These are phyloP conservation scores for Blechomonas ayalai DNA, from an alignment of 208 protist species.

Conservation along the genomic window DNA sequence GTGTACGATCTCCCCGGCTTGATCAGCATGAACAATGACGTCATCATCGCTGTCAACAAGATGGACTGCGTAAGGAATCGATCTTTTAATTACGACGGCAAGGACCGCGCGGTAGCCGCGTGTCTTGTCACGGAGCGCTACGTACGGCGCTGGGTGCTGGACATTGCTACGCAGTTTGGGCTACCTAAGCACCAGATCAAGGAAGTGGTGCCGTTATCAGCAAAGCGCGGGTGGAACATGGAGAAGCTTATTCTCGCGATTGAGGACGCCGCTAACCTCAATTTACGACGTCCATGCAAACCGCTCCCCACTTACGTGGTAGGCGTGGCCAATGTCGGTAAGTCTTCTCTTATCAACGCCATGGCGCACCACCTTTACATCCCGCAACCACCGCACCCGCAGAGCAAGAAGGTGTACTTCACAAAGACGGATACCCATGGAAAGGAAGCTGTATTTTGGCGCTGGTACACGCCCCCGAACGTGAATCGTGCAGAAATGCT, in stretches of 20 bases:
- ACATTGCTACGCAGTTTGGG: slow-evolving; percentile 74
- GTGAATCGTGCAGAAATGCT: slow-evolving; percentile 86
- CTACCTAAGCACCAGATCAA: slow-evolving; percentile 72
- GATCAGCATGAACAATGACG: slow-evolving; percentile 90
- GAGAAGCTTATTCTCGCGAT: slow-evolving; percentile 58
- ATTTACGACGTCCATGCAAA: slow-evolving; percentile 52
- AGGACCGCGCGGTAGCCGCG: slow-evolving; percentile 62
- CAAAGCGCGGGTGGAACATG: slow-evolving; percentile 88
- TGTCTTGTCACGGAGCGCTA: slow-evolving; percentile 66
- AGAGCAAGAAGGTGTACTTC: slow-evolving; percentile 86
- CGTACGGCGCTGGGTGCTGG: slow-evolving; percentile 68
- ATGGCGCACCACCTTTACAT: slow-evolving; percentile 83
- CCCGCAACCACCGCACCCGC: slow-evolving; percentile 78
- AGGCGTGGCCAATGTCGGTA: slow-evolving; percentile 85
- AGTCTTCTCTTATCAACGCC: slow-evolving; percentile 91
- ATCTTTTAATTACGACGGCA: slow-evolving; percentile 70
- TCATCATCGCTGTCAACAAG: slow-evolving; percentile 90
- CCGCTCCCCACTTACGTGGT: slow-evolving; percentile 87
- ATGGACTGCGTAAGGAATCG: slow-evolving; percentile 87
- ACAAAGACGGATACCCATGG: slow-evolving; percentile 49
- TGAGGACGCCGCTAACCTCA: slow-evolving; percentile 76
- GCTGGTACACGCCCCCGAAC: slow-evolving; percentile 87
- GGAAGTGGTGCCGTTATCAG: slow-evolving; percentile 72
- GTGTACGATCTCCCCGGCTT: slow-evolving; percentile 84
- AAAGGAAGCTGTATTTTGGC: slow-evolving; percentile 72